Conservation (phyloP, 305 asterid species). For the Ajuga reptans region DNA sequence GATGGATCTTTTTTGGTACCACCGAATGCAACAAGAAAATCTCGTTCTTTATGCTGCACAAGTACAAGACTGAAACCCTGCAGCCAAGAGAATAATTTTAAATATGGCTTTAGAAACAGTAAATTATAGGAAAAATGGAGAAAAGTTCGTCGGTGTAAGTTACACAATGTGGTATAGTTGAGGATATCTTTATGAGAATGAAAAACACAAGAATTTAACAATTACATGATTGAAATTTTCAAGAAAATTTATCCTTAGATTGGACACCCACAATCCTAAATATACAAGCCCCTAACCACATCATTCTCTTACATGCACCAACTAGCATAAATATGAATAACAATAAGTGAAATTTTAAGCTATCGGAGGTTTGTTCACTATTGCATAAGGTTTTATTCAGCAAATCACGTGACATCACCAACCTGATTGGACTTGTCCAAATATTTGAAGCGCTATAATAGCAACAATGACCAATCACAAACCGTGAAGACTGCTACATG, state of each 20-base stretch:
- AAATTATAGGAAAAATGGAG: neutral
- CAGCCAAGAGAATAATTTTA: constrained; percentile 18
- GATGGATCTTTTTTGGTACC: constrained; percentile 91
- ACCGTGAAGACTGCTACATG: neutral
- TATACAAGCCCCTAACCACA: neutral
- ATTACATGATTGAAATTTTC: neutral
- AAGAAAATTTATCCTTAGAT: neutral
- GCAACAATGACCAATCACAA: neutral
- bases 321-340: constrained; percentile 12
- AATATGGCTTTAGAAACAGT: neutral
- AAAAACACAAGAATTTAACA: neutral
- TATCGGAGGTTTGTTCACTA: neutral
- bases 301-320: neutral
- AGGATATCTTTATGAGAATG: constrained; percentile 5
- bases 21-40: constrained; percentile 94
- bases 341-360: neutral
- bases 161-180: neutral
- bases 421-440: constrained; percentile 5
- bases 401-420: neutral
- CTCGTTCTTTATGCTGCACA: constrained; percentile 85
- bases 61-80: constrained; percentile 97
- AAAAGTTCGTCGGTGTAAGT: neutral
- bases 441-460: neutral
- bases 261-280: neutral
- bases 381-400: neutral